Base-by-base conservation (phyloP, 2,329 filamentous ascomycete species). In the Aspergillus melleus region DNA sequence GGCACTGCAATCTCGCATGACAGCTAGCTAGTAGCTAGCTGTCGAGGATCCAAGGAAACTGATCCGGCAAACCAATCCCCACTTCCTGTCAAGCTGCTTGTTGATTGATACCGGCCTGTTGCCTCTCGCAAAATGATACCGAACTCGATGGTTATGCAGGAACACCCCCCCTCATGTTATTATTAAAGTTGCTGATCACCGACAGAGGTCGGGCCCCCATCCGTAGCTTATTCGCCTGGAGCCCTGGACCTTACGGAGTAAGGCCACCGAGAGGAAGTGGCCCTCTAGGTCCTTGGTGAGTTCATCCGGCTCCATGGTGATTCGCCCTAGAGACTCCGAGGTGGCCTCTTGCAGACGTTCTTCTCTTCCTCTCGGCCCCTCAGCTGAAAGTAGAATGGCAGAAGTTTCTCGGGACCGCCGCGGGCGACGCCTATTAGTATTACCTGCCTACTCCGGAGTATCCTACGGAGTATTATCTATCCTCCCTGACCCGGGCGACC, bases 101-200 rank as follows among this genome's bases (percentile, higher is more conserved):
- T n/a, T n/a, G 36, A 42, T 42, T 42, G 36, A 39, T 39, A 39
- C 36, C 12, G 16, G 36, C 36, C 16, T 42, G 36, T 42, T 16
- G 36, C 36, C 36, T 59, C 42, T 55, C 58, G 49, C 53, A 59
- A 49, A 61, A 61, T 52, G 39, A 60, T 54, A 55, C 55, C 52
- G 53, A 52, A 57, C 57, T 57, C 55, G 55, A 47, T 55, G 58
- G 47, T 60, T 55, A 61, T 64, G 61, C 66, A 68, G 61, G 63
- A 65, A 64, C 64, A 54, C 26, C 26, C 51, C 58, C 51, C 58
- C 54, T 55, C 49, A 59, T 57, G 55, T 63, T 59, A 63, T 63
- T 59, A 63, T 64, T 67, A 66, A 61, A 61, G 61, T 64, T 63
- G 65, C 47, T 63, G 65, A 64, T 66, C 63, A 44, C 52, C 58